Evolutionary conservation across 2,329 filamentous ascomycete genomes (phyloP).

Genomic region (Diaporthe vaccinii): DNA sequence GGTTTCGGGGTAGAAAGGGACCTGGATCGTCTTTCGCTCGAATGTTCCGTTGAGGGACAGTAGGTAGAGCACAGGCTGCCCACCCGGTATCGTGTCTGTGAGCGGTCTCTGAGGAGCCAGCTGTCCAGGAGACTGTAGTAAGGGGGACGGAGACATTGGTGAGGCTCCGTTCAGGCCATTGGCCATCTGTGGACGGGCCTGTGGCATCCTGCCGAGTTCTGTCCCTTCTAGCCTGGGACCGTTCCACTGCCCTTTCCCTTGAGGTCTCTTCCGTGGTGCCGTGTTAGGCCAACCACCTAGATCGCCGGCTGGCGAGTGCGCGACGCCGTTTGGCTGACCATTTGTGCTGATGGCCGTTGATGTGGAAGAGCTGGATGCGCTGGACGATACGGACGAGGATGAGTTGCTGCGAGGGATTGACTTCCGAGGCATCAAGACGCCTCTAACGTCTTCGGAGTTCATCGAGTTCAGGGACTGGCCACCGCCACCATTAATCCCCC

Average conservation of each 20-base stretch:
- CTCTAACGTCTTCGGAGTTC: constrained; percentile 86
- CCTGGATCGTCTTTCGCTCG: constrained; percentile 94
- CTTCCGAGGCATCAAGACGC: constrained; percentile 93
- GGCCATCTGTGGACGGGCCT: constrained; percentile 54
- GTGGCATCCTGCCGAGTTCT: constrained; percentile 61
- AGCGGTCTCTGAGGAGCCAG: constrained; percentile 69
- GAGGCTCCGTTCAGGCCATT: constrained; percentile 60
- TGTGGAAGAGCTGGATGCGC: constrained; percentile 69
- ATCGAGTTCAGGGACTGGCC: constrained; percentile 71
- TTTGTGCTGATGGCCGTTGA: constrained; percentile 75
- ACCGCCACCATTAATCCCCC: constrained; percentile 68
- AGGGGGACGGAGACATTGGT: constrained; percentile 54
- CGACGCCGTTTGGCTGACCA: constrained; percentile 71
- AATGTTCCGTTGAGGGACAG: constrained; percentile 96
- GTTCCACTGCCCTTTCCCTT: constrained; percentile 65
- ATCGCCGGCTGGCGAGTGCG: constrained; percentile 61
- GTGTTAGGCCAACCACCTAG: constrained; percentile 65
- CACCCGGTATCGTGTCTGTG: constrained; percentile 71
- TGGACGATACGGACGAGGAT: constrained; percentile 85
- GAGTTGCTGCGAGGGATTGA: constrained; percentile 89
- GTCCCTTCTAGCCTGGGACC: constrained; percentile 61
- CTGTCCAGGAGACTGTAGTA: constrained; percentile 55
- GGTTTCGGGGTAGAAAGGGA: constrained; percentile 94
- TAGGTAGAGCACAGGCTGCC: constrained; percentile 85
- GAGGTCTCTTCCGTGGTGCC: constrained; percentile 65